phyloP scores from a whole-genome alignment of 257 asterid genomes.

The Echium plantagineum region DNA sequence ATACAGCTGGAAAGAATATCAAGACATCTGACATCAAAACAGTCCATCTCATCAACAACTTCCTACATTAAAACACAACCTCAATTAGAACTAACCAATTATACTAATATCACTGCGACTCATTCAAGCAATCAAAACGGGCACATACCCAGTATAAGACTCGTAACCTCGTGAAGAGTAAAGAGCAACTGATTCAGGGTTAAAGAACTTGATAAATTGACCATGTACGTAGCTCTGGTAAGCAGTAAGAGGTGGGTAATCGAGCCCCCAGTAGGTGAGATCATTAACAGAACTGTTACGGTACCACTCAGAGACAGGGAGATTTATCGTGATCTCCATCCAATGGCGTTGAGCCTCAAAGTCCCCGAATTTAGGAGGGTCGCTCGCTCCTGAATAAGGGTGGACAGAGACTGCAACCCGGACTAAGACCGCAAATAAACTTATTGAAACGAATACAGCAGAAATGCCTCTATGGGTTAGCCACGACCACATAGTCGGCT shows the following conservation, averaged over 20 bases:
- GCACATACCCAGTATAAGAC: conserved; percentile 70
- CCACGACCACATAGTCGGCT: conserved; percentile 39
- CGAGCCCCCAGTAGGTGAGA: conserved; percentile 88
- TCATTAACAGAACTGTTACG: conserved; percentile 60
- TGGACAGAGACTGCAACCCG: conserved; percentile 67
- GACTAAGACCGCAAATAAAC: conserved; percentile 67
- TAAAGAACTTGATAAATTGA: conserved; percentile 38
- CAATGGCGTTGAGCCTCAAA: conserved; percentile 98
- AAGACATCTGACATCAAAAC: conserved; percentile 78
- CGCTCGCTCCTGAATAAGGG: conserved; percentile 83
- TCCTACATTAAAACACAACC: conserved; percentile 51
- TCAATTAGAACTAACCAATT: conserved; percentile 11
- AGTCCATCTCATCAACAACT: conserved; percentile 99
- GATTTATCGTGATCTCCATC: conserved; percentile 91
- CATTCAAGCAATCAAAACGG: conserved; percentile 5
- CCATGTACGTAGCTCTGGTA: conserved; percentile 90
- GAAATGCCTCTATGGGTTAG: conserved; percentile 27
- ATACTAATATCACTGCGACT: not conserved
- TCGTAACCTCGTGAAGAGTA: conserved; percentile 69
- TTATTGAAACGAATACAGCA: conserved; percentile 50
- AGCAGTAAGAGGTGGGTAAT: conserved; percentile 90
- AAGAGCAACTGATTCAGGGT: conserved; percentile 64
- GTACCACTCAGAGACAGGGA: conserved; percentile 78
- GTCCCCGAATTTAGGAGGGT: conserved; percentile 85
- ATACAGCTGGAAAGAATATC: conserved; percentile 91